Evolutionary conservation across 2,329 filamentous ascomycete genomes (phyloP).

Genomic region (Fusarium pilosicola): DNA sequence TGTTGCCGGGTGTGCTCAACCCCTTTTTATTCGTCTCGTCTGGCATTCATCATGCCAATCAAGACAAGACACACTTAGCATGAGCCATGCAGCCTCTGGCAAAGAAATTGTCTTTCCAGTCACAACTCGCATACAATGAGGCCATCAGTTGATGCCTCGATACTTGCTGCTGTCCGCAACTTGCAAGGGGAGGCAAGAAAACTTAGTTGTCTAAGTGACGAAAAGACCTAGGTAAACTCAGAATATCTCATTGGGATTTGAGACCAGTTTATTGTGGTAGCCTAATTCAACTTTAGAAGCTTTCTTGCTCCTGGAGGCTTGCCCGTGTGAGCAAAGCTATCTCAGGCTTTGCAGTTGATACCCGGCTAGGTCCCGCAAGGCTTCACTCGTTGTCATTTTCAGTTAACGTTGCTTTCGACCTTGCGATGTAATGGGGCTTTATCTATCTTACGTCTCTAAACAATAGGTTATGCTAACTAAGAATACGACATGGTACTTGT

Average conservation of each 20-base stretch:
- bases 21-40: constrained; percentile 8
- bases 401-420: background rate
- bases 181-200: background rate
- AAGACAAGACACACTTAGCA: constrained; percentile 16
- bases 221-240: background rate
- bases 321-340: background rate
- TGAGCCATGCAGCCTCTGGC: background rate
- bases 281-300: background rate
- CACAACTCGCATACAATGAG: background rate
- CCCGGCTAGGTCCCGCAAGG: no score
- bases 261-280: background rate
- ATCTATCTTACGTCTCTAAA: background rate
- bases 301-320: background rate
- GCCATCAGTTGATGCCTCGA: background rate
- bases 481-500: background rate
- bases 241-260: no score
- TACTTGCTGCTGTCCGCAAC: background rate
- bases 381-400: background rate
- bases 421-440: background rate
- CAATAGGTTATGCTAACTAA: background rate
- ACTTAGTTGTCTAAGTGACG: background rate
- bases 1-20: background rate
- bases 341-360: background rate
- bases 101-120: background rate
- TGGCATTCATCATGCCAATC: constrained; percentile 30